These are phyloP conservation scores for Globisporangium ultimum DNA, from an alignment of 352 stramenopile species.

Conservation along the genomic window DNA sequence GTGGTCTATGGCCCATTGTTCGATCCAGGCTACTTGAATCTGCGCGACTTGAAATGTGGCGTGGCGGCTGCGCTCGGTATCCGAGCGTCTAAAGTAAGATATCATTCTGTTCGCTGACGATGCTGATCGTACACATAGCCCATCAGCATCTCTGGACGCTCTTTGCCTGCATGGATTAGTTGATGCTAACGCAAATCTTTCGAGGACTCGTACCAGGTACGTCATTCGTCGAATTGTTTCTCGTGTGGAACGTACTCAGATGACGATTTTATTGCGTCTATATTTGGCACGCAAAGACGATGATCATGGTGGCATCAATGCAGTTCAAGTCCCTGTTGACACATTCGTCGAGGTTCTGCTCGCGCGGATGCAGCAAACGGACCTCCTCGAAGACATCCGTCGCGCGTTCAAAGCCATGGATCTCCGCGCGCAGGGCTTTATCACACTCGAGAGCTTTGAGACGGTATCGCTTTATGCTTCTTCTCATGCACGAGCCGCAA, in stretches of 20 bases:
- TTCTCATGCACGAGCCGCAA: too few species aligned
- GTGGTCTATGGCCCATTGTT: too few species aligned
- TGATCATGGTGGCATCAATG: constrained; percentile 2
- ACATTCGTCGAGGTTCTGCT: constrained; percentile 30
- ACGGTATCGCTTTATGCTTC: constrained; percentile 16
- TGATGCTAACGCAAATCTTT: constrained; percentile 68
- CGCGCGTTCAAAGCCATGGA: constrained; percentile 68
- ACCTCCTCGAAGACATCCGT: constrained; percentile 54
- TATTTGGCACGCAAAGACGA: neutral
- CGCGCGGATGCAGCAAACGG: constrained; percentile 31
- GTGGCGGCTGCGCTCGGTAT: constrained; percentile 62
- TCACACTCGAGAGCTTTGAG: constrained; percentile 58
- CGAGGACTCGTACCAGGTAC: constrained; percentile 9
- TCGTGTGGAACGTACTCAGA: too few species aligned
- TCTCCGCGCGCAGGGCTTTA: constrained; percentile 51
- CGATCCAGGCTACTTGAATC: constrained; percentile 32
- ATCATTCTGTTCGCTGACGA: too few species aligned
- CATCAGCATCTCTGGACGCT: too few species aligned
- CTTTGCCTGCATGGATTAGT: too few species aligned
- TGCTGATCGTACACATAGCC: neutral
- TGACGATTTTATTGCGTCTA: neutral
- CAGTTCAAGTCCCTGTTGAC: constrained; percentile 21
- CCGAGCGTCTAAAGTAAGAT: constrained; percentile 49
- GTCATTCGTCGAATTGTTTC: neutral
- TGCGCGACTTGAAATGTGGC: constrained; percentile 62